Evolutionary conservation across 148 eudicot species (phyloP), one percentile per base, ranked within the genome.

Genomic region (Cornus kousa): DNA sequence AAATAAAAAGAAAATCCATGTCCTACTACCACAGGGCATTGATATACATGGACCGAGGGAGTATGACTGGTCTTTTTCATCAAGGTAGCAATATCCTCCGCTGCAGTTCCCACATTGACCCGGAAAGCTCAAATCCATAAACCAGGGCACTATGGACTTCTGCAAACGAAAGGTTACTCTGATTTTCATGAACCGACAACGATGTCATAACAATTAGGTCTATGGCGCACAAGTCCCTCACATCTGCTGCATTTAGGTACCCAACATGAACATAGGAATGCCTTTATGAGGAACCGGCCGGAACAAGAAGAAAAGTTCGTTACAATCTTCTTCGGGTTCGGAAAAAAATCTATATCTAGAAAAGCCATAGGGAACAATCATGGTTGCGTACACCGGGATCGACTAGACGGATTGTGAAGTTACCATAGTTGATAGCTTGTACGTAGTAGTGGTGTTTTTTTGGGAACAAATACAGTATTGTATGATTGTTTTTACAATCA

Each of bases 111-210:
- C 23, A 20, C 72, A 70, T 40, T 6, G 12, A 35, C 3, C 28
- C 16, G 3, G 72, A 70, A 70, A 70, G 72, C 72, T 70, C 72
- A 70, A 70, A 32, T 20, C 48, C 72, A 70, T 70, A 70, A 20
- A 28, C 48, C 48, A 70, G 37, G n/a, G 5, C 8, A 3, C 11
- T 33, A 32, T 70, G 72, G n/a, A 70, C 9, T 12, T 70, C 48
- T 32, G 1, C 10, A 6, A 33, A 70, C 2, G 40, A 70, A 33
- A 7, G 7, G n/a, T 35, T 32, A 19, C 33, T 31, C 11, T 67
- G 9, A 2, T 67, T 31, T 4, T 11, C 19, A 11, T 53, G 13
- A n/a, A 24, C 10, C 32, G 7, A 9, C 68, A 65, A 65, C 3
- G 68, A 22, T n/a, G 32, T 23, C 12, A 24, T 8, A 65, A 10